Percentiles rank a stretch among this genome's conserved stretches.
Conservation (phyloP, 2,329 filamentous ascomycete species). For the Cordyceps fumosorosea region DNA sequence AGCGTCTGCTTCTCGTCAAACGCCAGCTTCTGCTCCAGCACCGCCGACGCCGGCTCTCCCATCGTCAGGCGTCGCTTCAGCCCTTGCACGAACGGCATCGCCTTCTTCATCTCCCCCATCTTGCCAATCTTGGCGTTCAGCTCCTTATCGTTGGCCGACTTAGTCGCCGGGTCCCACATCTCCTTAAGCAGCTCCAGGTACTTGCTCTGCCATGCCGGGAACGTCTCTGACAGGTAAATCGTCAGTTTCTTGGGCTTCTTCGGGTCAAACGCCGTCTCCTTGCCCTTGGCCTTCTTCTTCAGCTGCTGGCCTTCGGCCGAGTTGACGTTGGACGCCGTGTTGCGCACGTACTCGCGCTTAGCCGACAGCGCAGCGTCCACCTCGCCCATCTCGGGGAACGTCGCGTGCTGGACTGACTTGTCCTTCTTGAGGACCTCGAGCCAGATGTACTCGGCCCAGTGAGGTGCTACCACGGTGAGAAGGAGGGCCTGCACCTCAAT, state of each 20-base stretch:
- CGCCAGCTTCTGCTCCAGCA: constrained; percentile 76
- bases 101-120: constrained; percentile 88
- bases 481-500: constrained; percentile 81
- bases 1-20: constrained; percentile 81
- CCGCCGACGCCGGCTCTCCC: constrained; percentile 58
- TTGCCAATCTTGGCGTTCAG: constrained; percentile 74
- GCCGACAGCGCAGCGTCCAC: constrained; percentile 61
- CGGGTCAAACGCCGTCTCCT: constrained; percentile 76
- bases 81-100: constrained; percentile 90
- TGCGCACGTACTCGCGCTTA: constrained; percentile 74
- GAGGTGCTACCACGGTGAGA: constrained; percentile 77
- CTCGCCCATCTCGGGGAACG: constrained; percentile 62
- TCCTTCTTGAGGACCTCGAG: constrained; percentile 77
- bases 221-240: constrained; percentile 73
- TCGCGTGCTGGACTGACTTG: constrained; percentile 70
- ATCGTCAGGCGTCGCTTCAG: constrained; percentile 77
- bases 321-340: constrained; percentile 66
- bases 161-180: constrained; percentile 55
- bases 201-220: constrained; percentile 86
- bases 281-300: constrained; percentile 92
- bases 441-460: constrained; percentile 95
- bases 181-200: constrained; percentile 75
- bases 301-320: constrained; percentile 75
- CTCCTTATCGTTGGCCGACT: constrained; percentile 70
- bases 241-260: constrained; percentile 88